Percentiles rank a stretch among this genome's conserved stretches.
Conservation (phyloP, 1,284 basidiomycete species). For the Marasmius oreades region DNA sequence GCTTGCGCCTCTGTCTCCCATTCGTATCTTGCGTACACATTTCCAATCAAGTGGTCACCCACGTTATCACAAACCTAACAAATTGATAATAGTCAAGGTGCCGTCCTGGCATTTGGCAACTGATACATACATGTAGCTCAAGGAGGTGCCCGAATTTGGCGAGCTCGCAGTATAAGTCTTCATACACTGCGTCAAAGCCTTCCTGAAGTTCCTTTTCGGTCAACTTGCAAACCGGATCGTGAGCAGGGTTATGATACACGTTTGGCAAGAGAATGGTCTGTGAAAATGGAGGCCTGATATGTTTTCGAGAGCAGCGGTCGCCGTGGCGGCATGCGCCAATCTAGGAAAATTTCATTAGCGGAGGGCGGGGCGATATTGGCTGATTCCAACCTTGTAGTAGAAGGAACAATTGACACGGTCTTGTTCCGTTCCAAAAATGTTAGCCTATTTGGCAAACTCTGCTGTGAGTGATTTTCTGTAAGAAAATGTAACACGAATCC, state of each 20-base stretch:
- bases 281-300: conserved; percentile 96
- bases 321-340: conserved; percentile 96
- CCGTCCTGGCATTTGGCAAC: no score
- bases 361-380: conserved; percentile 3
- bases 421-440: conserved; percentile 87
- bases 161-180: conserved; percentile 91
- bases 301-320: conserved; percentile 95
- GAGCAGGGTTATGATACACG: conserved; percentile 97
- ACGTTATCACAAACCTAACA: conserved; percentile 95
- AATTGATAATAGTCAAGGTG: not conserved
- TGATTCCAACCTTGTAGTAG: conserved; percentile 78
- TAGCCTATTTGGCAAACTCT: conserved; percentile 46
- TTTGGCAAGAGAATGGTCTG: conserved; percentile 98
- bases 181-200: conserved; percentile 96
- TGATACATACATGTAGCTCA: conserved; percentile 90
- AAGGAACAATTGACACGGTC: conserved; percentile 94
- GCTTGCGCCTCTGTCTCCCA: conserved; percentile 97
- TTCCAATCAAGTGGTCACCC: conserved; percentile 97
- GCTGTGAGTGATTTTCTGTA: not conserved
- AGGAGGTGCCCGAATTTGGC: conserved; percentile 93
- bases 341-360: conserved; percentile 33
- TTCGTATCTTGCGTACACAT: conserved; percentile 97
- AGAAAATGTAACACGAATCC: conserved; percentile 15
- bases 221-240: conserved; percentile 86
- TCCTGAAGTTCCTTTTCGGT: conserved; percentile 87